Evolutionary conservation across 1,284 basidiomycete genomes (phyloP).

Genomic region (Melampsora americana): DNA sequence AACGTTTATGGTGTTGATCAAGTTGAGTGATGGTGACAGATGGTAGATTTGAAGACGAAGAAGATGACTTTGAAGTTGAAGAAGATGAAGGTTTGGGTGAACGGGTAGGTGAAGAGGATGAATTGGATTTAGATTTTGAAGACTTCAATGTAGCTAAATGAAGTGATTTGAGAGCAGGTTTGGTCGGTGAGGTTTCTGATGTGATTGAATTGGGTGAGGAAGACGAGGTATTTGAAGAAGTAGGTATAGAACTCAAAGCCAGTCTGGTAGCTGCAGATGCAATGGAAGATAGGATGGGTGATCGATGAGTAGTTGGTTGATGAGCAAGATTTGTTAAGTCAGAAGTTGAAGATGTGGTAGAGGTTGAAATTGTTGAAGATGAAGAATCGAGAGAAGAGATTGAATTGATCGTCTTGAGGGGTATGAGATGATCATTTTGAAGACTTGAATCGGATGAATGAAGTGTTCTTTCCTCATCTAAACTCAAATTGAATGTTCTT

Average conservation of each 20-base stretch:
- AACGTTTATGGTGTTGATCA: slow-evolving; percentile 14
- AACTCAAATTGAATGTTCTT: slow-evolving; percentile 23
- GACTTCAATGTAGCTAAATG: neutral
- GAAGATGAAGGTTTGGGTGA: slow-evolving; percentile 21
- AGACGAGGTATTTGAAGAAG: neutral
- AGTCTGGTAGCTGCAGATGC: neutral
- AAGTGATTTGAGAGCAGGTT: neutral
- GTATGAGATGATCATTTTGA: neutral
- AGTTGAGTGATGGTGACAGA: neutral
- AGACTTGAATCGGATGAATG: neutral
- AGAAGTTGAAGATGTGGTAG: neutral
- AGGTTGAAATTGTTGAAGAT: neutral
- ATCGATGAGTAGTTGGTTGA: neutral
- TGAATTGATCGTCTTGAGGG: neutral
- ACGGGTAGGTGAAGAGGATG: slow-evolving; percentile 17
- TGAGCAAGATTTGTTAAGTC: neutral
- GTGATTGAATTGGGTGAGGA: too few relatives aligned
- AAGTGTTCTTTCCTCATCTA: neutral
- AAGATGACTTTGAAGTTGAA: slow-evolving; percentile 1
- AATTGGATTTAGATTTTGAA: slow-evolving; percentile 6
- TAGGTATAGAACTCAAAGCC: neutral
- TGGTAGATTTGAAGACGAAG: slow-evolving; percentile 2
- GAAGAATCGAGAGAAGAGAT: too few relatives aligned
- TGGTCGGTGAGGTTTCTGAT: neutral
- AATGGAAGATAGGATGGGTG: neutral